Evolutionary conservation across 805 yeast species (phyloP).

Genomic region (Nakazawaea holstii): DNA sequence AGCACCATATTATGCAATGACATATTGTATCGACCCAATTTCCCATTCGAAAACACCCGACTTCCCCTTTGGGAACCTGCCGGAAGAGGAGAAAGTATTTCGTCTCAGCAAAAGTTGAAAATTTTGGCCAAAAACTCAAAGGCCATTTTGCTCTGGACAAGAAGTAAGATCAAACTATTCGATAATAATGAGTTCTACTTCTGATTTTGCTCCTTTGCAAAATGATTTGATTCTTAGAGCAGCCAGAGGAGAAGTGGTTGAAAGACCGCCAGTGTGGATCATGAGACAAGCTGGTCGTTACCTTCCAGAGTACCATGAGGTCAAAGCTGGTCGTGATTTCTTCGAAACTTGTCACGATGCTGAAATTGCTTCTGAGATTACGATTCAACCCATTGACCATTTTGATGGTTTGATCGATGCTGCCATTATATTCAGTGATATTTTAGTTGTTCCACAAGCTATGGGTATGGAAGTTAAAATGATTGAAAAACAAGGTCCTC

Average conservation of each 20-base stretch:
- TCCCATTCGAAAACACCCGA: too few relatives aligned
- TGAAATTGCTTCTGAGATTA: conserved; percentile 87
- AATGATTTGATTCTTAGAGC: conserved; percentile 91
- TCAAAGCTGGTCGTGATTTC: conserved; percentile 79
- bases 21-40: too few relatives aligned
- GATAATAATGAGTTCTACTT: conserved; percentile 1
- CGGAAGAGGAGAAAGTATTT: too few relatives aligned
- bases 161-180: too few relatives aligned
- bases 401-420: conserved; percentile 90
- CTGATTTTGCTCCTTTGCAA: conserved; percentile 66
- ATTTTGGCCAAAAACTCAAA: too few relatives aligned
- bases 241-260: conserved; percentile 84
- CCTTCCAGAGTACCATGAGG: conserved; percentile 86
- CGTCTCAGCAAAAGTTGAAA: too few relatives aligned
- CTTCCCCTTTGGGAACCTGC: too few relatives aligned
- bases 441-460: conserved; percentile 94
- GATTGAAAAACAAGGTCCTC: conserved; percentile 94
- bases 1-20: too few relatives aligned
- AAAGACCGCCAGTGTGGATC: conserved; percentile 97
- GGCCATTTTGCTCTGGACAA: too few relatives aligned
- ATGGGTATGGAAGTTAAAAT: conserved; percentile 94
- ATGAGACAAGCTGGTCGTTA: conserved; percentile 99
- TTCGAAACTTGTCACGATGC: conserved; percentile 95
- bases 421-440: conserved; percentile 94
- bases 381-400: conserved; percentile 92